Conservation (phyloP, 2,329 filamentous ascomycete species). For the Pseudogymnoascus sp. region DNA sequence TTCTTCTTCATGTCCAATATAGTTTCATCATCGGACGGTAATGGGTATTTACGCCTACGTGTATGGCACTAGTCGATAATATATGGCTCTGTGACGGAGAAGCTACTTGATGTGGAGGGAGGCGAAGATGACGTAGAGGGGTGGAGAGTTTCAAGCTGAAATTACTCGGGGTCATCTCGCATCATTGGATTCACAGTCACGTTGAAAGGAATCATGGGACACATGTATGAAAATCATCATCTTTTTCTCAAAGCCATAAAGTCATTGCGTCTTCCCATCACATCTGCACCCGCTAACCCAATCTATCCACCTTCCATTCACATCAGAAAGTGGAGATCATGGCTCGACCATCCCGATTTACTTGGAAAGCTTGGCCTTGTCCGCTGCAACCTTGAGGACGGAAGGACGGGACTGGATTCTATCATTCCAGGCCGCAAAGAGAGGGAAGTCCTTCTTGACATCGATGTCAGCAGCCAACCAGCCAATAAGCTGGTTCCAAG, state of each 20-base stretch:
- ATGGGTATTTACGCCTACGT: not conserved
- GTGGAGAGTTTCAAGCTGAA: not conserved
- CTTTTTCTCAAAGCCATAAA: not conserved
- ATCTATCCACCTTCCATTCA: not conserved
- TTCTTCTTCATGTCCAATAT: not conserved
- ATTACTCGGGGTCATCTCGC: not conserved
- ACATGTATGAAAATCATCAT: not conserved
- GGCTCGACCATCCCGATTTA: not conserved
- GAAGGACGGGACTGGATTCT: not conserved
- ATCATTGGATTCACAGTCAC: not conserved
- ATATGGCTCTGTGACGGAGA: not conserved
- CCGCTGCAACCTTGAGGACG: not conserved
- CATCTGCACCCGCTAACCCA: not conserved
- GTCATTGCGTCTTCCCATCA: not conserved
- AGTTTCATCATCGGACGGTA: not conserved
- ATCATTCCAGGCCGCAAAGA: not conserved
- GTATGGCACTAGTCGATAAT: not conserved
- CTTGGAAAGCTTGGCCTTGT: not conserved
- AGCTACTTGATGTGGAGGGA: not conserved
- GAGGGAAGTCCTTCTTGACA: constrained; percentile 1
- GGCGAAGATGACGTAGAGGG: not conserved
- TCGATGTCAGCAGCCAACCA: not conserved
- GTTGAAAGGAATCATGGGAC: not conserved
- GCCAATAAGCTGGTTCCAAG: constrained; percentile 21
- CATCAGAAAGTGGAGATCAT: not conserved